Base-by-base conservation (phyloP, 2,329 filamentous ascomycete genomes). In the Penicillium sp. region DNA sequence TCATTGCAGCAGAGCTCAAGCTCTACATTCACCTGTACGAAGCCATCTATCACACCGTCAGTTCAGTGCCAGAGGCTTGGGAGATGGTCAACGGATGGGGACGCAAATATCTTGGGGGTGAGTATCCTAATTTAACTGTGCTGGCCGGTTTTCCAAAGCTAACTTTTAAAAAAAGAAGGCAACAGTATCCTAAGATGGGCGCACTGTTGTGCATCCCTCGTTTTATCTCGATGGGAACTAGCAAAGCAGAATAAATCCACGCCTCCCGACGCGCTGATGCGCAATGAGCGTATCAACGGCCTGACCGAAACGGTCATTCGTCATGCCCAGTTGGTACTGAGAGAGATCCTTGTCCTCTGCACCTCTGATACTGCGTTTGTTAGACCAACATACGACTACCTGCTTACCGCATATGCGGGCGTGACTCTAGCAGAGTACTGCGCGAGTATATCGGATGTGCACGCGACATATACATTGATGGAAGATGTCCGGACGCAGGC, bases 381-480 rank as follows among this genome's bases (percentile, higher is more conserved):
- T 13, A 41, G 48, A 37, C 48, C 48, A 10, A 47, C 48, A 26
- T 51, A 51, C 26, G 48, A 51, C 26, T 51, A 47, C 15, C 38
- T 51, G 19, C 48, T 51, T 17, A 26, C 43, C 26, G 48, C 48
- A 28, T 51, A 51, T 28, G 48, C 48, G 48, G 43, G 48, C 9
- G 37, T 51, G 1, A 51, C 48, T 9, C 26, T 51, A 12, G 48
- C 48, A 10, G 48, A 51, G n/a, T 51, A 51, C 15, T 51, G 43
- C 8, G 34, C 37, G 2, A 42, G 38, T 22, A 51, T 51, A 35
- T 17, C 48, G 1, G 48, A 51, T n/a, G 32, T 51, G n/a, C 48
- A 51, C 8, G 37, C 48, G 19, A 51, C 48, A 28, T 51, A 51
- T 38, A 51, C 48, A 6, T 29, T 51, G 38, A 51, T 51, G 48